Evolutionary conservation across 169 alveolate genomes (phyloP), one percentile per base, ranked within the genome.

Genomic region (Babesia sp.): DNA sequence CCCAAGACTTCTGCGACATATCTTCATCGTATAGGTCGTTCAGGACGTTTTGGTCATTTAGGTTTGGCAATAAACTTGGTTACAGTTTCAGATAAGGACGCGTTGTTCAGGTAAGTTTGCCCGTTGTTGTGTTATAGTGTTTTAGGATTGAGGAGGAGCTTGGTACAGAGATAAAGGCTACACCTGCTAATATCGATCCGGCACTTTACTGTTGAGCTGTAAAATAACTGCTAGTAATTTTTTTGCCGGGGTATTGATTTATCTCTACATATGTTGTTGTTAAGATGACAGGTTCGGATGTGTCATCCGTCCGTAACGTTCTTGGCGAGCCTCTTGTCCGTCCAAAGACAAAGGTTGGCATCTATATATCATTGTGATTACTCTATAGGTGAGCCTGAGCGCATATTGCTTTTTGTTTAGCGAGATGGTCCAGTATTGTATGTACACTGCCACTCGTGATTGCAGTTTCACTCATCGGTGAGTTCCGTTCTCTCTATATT

Each of bases 31-130:
- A 97, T 97, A 48, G 99, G 99, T 44, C 90, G 99, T 59, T 95
- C 99, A 18, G 99, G 99, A 18, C 94, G 99, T 72, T 97, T 95
- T 66, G 99, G 99, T 22, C 99, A 96, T 71, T 89, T 96, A 67
- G 99, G 99, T 20, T 70, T 96, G 61, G 99, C 99, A 29, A 95
- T 97, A 69, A 95, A 94, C 70, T 92, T 96, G 81, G 95, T 97
- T 64, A 97, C 98, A 14, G 95, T 92, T 73, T 97, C 94, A 56
- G 99, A 95, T 83, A 95, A 97, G 86, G 83, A 81, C 6, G 37
- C 73, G 33, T 34, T 81, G 36, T 79, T 79, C 82, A 79, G 61
- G 95, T 92, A 69, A 90, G 94, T 63, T 71, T 92, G 68, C 79
- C 87, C 37, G 74, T n/a, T 53, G 68, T 61, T 28, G 71, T 66